phyloP scores from a whole-genome alignment of 2,329 filamentous ascomycete genomes.

The Diaporthe humulicola region DNA sequence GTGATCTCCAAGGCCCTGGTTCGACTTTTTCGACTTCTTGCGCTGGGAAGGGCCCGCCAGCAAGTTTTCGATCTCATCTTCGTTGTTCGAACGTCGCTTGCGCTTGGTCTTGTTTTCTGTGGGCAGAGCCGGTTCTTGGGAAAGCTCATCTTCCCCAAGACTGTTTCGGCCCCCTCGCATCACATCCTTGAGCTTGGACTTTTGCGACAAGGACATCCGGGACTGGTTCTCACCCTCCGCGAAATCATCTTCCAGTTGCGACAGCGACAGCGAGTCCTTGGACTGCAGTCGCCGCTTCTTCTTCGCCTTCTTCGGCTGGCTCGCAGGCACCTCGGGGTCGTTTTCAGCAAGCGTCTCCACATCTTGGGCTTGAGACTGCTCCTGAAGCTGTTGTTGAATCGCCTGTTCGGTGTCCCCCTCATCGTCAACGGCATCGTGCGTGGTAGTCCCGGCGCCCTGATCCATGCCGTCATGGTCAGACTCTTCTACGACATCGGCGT shows the following conservation, averaged over 20 bases:
- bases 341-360: background rate
- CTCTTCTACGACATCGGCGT: background rate
- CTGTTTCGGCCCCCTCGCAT: conserved; percentile 21
- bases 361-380: background rate
- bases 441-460: background rate
- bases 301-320: conserved; percentile 4
- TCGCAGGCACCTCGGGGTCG: background rate
- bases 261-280: conserved; percentile 30
- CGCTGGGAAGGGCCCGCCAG: conserved; percentile 33
- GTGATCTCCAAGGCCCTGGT: background rate
- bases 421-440: background rate
- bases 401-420: background rate
- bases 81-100: conserved; percentile 17
- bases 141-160: background rate
- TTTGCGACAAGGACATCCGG: conserved; percentile 29
- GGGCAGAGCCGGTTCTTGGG: background rate
- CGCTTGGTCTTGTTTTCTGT: conserved; percentile 27
- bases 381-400: background rate
- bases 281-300: conserved; percentile 34
- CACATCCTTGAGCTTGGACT: conserved; percentile 17
- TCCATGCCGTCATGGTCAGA: background rate
- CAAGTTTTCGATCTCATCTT: conserved; percentile 36
- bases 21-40: conserved; percentile 27
- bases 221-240: conserved; percentile 27
- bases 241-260: conserved; percentile 35